Conservation (phyloP, 768 basidiomycete genomes). For the Obba rivulosa region DNA sequence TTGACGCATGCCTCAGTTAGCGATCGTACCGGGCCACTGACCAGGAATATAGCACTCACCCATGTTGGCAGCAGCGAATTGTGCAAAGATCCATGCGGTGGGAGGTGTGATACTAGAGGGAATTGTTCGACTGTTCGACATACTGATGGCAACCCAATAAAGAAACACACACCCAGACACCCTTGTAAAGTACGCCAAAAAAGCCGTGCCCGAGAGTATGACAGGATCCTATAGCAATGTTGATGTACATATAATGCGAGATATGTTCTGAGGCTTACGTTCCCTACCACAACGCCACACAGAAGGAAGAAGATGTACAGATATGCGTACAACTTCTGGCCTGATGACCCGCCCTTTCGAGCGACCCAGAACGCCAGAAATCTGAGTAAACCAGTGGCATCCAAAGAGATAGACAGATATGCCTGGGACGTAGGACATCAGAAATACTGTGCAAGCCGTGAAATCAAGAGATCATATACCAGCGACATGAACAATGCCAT, state of each 20-base stretch:
- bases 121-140: too few species aligned
- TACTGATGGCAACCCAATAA: too few species aligned
- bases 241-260: not conserved
- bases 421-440: slow-evolving; percentile 38
- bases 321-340: slow-evolving; percentile 68
- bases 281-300: slow-evolving; percentile 79
- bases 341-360: slow-evolving; percentile 61
- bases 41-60: slow-evolving; percentile 23
- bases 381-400: slow-evolving; percentile 81
- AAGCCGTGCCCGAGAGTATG: slow-evolving; percentile 86
- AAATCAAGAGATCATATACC: slow-evolving; percentile 35
- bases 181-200: slow-evolving; percentile 82
- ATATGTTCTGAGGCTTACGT: slow-evolving; percentile 30
- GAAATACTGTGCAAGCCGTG: not conserved
- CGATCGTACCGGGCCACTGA: slow-evolving; percentile 31
- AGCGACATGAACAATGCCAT: slow-evolving; percentile 88
- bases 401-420: slow-evolving; percentile 89
- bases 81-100: slow-evolving; percentile 65
- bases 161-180: slow-evolving; percentile 39
- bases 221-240: slow-evolving; percentile 65
- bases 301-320: slow-evolving; percentile 81
- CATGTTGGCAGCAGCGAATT: slow-evolving; percentile 78
- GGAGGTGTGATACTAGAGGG: slow-evolving; percentile 38
- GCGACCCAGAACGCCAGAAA: slow-evolving; percentile 88
- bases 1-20: not conserved